A percentile compares a stretch with the other conserved stretches of the same genome.
Conservation (phyloP, 2,329 filamentous ascomycete genomes). For the Torrubiella hemipterigena region DNA sequence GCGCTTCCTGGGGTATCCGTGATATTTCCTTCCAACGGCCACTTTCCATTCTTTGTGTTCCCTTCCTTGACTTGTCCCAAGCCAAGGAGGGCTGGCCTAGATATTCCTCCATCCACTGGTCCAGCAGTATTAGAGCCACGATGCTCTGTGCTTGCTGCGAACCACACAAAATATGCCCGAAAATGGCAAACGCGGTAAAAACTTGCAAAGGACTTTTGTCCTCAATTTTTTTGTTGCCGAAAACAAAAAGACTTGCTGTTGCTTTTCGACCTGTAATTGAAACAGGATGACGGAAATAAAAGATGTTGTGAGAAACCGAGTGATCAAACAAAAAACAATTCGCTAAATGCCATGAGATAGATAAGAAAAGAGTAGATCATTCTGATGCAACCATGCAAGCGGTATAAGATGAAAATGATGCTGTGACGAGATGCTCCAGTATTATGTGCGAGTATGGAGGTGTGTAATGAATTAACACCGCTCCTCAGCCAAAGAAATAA, state of each 20-base stretch:
- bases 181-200: slow-evolving; percentile 12
- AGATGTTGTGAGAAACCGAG: slow-evolving; percentile 18
- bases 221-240: slow-evolving; percentile 26
- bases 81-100: slow-evolving; percentile 14
- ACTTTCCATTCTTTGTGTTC: slow-evolving; percentile 21
- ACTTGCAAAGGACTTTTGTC: no score
- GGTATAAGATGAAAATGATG: slow-evolving; percentile 2
- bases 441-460: slow-evolving; percentile 5
- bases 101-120: slow-evolving; percentile 9
- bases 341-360: slow-evolving; percentile 35
- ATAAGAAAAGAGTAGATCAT: slow-evolving; percentile 20
- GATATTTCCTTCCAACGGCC: slow-evolving; percentile 9
- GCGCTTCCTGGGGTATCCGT: slow-evolving; percentile 10
- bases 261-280: slow-evolving; percentile 8
- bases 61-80: no score
- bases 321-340: slow-evolving; percentile 19
- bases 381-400: slow-evolving; percentile 15
- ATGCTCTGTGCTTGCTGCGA: no score
- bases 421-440: no score
- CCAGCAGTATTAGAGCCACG: slow-evolving; percentile 2
- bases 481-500: no score
- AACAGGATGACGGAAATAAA: slow-evolving; percentile 10
- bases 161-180: slow-evolving; percentile 9
- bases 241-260: slow-evolving; percentile 24
- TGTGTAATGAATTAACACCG: not conserved